Evolutionary conservation across 805 yeast species (phyloP), one percentile per base, ranked within the genome.

Genomic region (Sporopachydermia lactativora): DNA sequence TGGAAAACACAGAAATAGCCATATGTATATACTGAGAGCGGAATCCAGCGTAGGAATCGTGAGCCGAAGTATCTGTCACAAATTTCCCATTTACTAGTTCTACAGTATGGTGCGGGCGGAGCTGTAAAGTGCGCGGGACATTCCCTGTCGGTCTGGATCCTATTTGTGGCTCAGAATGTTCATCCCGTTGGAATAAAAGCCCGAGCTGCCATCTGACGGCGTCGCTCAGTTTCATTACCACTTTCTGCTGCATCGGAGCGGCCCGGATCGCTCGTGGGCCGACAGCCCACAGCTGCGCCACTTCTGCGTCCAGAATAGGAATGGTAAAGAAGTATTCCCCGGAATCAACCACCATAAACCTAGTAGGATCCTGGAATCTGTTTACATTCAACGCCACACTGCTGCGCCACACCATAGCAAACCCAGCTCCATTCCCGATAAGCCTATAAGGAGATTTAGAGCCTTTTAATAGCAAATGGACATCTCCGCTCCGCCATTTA

Each of bases 11-110:
- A 0, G 73, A 59, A 34, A 81, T 60, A 0, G 86, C 73, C 65
- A 82, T 54, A 53, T 85, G 95, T 6, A 89, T 65, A 53, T 74
- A 88, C 42, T 85, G 78, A 46, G 94, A 81, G 53, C 97, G 63
- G 63, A 77, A 92, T 0, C 80, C 85, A 8, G 58, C 60, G 54
- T 79, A 89, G 0, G 96, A 83, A 59, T 89, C 97, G 60, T 86
- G 86, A 2, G 52, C 51, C 0, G 55, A 59, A 14, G 55, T 49
- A 19, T 75, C 74, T 3, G 63, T 54, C 17, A 73, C 66, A 41
- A 55, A 61, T 14, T 59, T 55, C 1, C 88, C 88, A 49, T 81
- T 75, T 43, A 61, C 65, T 35, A 80, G 52, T 4, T 68, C 53
- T 6, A 80, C 63, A 3, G 75, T 70, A 51, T 73, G 75, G 55